Evolutionary conservation across 768 basidiomycete species (phyloP).

Genomic region (Lyophyllum atratum): DNA sequence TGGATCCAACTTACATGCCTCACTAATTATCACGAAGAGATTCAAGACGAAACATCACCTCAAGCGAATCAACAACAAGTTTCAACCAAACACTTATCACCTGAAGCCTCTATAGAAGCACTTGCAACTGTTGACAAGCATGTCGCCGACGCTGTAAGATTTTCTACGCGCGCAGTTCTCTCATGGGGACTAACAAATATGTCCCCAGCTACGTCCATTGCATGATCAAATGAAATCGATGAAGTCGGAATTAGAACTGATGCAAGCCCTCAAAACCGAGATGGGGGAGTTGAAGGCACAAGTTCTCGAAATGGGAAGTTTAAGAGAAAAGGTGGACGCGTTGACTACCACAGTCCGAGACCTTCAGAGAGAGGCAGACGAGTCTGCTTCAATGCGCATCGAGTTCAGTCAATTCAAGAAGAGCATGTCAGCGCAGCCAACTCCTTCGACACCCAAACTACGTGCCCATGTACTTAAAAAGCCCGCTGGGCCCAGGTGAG

Average conservation of each 20-base stretch:
- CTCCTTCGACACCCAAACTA: conserved; percentile 15
- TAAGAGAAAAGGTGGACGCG: conserved; percentile 38
- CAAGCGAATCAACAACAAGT: neutral
- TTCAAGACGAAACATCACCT: neutral
- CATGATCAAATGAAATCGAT: conserved; percentile 50
- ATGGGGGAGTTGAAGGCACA: conserved; percentile 33
- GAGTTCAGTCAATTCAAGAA: conserved; percentile 26
- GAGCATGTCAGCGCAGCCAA: conserved; percentile 4
- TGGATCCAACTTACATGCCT: neutral
- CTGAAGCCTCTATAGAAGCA: conserved; percentile 18
- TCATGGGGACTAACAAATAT: neutral
- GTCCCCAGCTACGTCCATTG: conserved; percentile 48
- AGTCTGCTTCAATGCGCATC: conserved; percentile 16
- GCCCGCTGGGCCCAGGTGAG: conserved; percentile 8
- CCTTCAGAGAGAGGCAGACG: conserved; percentile 25
- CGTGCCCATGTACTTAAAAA: neutral
- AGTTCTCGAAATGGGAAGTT: conserved; percentile 30
- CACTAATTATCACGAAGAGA: neutral
- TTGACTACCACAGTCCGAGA: conserved; percentile 32
- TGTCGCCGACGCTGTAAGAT: conserved; percentile 36
- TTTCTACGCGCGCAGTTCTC: neutral
- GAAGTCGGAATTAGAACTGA: conserved; percentile 43
- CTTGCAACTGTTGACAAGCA: conserved; percentile 26
- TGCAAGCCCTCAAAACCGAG: conserved; percentile 35
- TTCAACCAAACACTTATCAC: neutral